Evolutionary conservation across 352 stramenopile species (phyloP).

Genomic region (Globisporangium perplexum): DNA sequence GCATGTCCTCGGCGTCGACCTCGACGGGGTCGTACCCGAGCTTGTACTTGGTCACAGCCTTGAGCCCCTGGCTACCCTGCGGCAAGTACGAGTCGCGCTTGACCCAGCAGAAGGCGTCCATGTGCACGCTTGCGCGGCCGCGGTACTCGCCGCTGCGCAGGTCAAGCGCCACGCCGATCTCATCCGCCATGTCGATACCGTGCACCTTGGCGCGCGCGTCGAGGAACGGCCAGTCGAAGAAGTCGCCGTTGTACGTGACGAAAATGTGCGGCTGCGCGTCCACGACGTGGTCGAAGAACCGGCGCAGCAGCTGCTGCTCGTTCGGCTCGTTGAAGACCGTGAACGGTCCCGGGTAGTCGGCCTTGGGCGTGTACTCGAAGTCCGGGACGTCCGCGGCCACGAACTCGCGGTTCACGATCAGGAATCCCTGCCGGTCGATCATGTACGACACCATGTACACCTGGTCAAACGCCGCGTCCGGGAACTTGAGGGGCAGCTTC

Average conservation of each 20-base stretch:
- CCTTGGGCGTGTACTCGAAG: slow-evolving; percentile 99
- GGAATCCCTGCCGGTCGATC: slow-evolving; percentile 93
- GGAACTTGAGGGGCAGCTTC: slow-evolving; percentile 99
- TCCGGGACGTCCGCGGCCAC: slow-evolving; percentile 96
- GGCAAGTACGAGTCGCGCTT: slow-evolving; percentile 99
- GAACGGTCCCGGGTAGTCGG: slow-evolving; percentile 89
- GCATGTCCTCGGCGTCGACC: slow-evolving; percentile 99
- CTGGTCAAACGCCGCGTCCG: slow-evolving; percentile 93
- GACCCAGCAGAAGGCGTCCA: slow-evolving; percentile 99
- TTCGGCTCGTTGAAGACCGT: slow-evolving; percentile 95
- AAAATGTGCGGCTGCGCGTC: slow-evolving; percentile 96
- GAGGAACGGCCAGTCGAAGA: slow-evolving; percentile 99
- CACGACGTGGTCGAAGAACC: slow-evolving; percentile 90
- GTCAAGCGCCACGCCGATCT: slow-evolving; percentile 82
- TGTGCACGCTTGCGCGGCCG: slow-evolving; percentile 91
- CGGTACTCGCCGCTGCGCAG: slow-evolving; percentile 88
- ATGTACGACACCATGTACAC: slow-evolving; percentile 99
- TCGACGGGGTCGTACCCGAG: slow-evolving; percentile 97
- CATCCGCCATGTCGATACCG: slow-evolving; percentile 87
- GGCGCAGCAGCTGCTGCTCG: slow-evolving; percentile 73
- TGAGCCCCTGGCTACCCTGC: slow-evolving; percentile 97
- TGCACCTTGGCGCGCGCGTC: slow-evolving; percentile 90
- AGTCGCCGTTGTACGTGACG: slow-evolving; percentile 99
- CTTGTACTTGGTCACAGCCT: slow-evolving; percentile 99
- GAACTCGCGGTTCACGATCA: slow-evolving; percentile 97